Evolutionary conservation across 257 asterid genomes (phyloP), one percentile per base, ranked within the genome.

Genomic region (Jacaranda copaia): DNA sequence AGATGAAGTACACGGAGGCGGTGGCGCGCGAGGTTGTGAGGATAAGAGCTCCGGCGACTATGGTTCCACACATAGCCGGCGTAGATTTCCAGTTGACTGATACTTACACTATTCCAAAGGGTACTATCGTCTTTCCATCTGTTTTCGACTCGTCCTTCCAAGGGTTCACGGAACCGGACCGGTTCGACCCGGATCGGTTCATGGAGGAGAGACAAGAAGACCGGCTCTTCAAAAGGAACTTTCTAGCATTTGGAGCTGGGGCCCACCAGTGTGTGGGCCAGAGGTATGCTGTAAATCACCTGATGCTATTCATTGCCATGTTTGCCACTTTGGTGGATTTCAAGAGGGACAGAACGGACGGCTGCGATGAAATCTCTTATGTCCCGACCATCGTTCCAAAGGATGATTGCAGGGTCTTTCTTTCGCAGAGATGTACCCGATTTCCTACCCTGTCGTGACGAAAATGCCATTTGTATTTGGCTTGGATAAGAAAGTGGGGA

Each of bases 21-120:
- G 98, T 94, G 82, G 94, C 97, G 61, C 92, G 93, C 64, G 98
- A 94, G 88, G 93, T 94, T 0, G 81, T 92, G 45, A 83, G 98
- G 40, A 88, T 88, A 19, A 78, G 98, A 53, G 89, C 98, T 35
- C 98, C 98, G 79, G 98, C 98, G 15, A 89, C 98, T 0, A 63
- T 92, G 96, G 98, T 94, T 48, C 98, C 98, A 0, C 98, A 94
- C 85, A 89, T 92, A 10, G 98, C 98, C 80, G 97, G 97, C 0
- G 91, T 71, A 14, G 97, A 92, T 46, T 88, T 85, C 69, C 87
- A 70, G 13, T 80, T 94, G 83, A 92, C 97, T 1, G 90, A 91
- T 39, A 57, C 78, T 58, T 92, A 90, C 49, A 78, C 78, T 0
- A 80, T 94, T 2, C 98, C 98, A 0, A 90, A 88, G 85, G 99